phyloP scores from a whole-genome alignment of 2,329 filamentous ascomycete species.

The Emergomyces orientalis region DNA sequence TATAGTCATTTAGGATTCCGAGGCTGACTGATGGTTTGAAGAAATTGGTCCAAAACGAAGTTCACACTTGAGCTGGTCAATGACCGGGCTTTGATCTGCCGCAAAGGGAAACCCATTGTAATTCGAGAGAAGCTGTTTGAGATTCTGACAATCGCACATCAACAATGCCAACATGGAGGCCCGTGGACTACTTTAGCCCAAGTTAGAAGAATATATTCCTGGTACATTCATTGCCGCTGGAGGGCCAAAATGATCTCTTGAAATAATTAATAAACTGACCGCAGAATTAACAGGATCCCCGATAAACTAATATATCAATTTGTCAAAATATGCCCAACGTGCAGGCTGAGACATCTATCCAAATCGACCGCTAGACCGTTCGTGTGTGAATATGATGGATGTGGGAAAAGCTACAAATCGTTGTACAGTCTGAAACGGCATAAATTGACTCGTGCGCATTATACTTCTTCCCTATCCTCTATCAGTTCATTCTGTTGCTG shows the following conservation, averaged over 20 bases:
- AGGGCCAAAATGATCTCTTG: not conserved
- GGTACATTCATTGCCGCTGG: constrained; percentile 19
- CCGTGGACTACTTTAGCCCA: constrained; percentile 44
- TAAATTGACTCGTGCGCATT: not conserved
- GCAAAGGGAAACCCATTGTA: constrained; percentile 43
- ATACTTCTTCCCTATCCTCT: not conserved
- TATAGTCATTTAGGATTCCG: not conserved
- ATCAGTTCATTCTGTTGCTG: constrained; percentile 27
- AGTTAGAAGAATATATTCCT: constrained; percentile 41
- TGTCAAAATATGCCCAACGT: constrained; percentile 44
- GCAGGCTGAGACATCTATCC: constrained; percentile 17
- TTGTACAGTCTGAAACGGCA: constrained; percentile 23
- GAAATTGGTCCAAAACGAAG: constrained; percentile 47
- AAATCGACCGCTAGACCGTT: not conserved
- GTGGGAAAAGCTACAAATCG: not conserved
- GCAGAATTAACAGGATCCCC: constrained; percentile 33
- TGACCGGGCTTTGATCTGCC: constrained; percentile 39
- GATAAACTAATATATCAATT: constrained; percentile 45
- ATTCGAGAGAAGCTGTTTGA: constrained; percentile 44
- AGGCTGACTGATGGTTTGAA: constrained; percentile 18
- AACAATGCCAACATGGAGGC: constrained; percentile 44
- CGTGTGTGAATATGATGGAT: not conserved
- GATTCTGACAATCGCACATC: constrained; percentile 42
- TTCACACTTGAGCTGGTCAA: constrained; percentile 38
- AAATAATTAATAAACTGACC: constrained; percentile 1